Percentiles rank a stretch among this genome's conserved stretches.
These are phyloP conservation scores for Trichoderma afroharzianum DNA, from an alignment of 2,329 filamentous ascomycete genomes.

Conservation along the genomic window DNA sequence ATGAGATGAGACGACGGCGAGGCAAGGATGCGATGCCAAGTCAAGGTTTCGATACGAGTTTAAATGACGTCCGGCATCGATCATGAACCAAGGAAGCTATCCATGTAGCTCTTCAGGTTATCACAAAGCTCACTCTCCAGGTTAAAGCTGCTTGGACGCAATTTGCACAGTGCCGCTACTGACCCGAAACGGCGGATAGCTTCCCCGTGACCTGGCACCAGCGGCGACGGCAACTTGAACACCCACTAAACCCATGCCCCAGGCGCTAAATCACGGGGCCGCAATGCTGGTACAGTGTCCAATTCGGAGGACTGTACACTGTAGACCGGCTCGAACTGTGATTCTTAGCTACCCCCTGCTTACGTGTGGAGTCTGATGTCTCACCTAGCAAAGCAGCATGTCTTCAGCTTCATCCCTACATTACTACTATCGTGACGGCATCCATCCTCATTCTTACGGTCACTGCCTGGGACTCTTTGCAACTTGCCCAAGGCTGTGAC, in stretches of 20 bases:
- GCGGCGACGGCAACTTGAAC: not conserved
- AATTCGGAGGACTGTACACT: accelerated
- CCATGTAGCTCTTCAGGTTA: not conserved
- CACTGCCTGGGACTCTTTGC: not conserved
- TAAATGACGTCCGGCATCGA: not conserved
- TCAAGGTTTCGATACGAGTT: not conserved
- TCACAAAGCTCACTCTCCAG: not conserved
- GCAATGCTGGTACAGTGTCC: not conserved
- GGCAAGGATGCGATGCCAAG: not conserved
- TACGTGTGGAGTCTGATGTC: not conserved
- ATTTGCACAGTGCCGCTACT: not conserved
- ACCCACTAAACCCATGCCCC: not conserved
- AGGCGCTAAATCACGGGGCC: not conserved
- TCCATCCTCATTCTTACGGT: not conserved
- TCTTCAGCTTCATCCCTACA: not conserved
- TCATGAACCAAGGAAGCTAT: not conserved
- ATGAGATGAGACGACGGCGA: not conserved
- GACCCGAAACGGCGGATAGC: slow-evolving; percentile 3
- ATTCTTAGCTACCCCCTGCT: not conserved
- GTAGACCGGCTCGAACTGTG: not conserved
- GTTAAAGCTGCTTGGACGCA: not conserved
- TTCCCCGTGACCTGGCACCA: not conserved
- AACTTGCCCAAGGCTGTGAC: not conserved
- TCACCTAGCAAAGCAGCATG: not conserved
- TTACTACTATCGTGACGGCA: not conserved